Evolutionary conservation across 2,329 filamentous ascomycete genomes (phyloP).

Genomic region (Fusarium decemcellulare): DNA sequence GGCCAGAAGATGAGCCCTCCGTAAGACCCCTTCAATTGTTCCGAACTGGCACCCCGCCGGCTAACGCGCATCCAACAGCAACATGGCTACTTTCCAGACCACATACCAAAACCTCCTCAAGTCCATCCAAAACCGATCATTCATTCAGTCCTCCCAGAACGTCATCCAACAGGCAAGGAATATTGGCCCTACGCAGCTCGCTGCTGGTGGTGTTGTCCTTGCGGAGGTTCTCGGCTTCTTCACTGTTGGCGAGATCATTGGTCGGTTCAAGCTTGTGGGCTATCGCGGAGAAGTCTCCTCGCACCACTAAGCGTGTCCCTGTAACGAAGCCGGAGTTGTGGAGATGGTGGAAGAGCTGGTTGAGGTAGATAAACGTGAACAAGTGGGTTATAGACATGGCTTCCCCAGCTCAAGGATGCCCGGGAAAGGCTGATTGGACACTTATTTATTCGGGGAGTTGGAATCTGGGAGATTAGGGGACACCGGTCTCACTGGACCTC

Average conservation of each 20-base stretch:
- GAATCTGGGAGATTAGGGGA: constrained; percentile 41
- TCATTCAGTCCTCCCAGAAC: constrained; percentile 70
- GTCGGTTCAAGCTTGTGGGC: constrained; percentile 93
- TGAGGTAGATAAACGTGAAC: constrained; percentile 38
- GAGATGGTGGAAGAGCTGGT: constrained; percentile 30
- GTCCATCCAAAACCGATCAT: constrained; percentile 75
- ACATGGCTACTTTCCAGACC: constrained; percentile 84
- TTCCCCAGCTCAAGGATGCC: constrained; percentile 32
- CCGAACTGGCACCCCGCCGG: constrained; percentile 8
- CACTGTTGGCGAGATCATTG: constrained; percentile 97
- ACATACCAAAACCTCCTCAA: constrained; percentile 86
- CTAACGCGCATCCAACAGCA: constrained; percentile 63
- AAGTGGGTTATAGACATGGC: constrained; percentile 43
- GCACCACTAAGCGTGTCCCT: constrained; percentile 66
- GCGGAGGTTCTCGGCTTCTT: constrained; percentile 97
- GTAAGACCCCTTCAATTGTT: constrained; percentile 70
- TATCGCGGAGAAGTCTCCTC: constrained; percentile 81
- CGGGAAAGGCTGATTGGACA: constrained; percentile 44
- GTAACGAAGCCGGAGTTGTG: constrained; percentile 26
- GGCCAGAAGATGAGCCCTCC: constrained; percentile 94
- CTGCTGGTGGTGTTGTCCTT: constrained; percentile 80
- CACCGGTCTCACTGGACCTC: constrained; percentile 41
- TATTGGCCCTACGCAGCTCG: constrained; percentile 79
- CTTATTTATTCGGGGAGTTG: constrained; percentile 36
- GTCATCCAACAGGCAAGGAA: constrained; percentile 73